Evolutionary conservation across 1,284 basidiomycete species (phyloP).

Genomic region (Microbotryum violaceum): DNA sequence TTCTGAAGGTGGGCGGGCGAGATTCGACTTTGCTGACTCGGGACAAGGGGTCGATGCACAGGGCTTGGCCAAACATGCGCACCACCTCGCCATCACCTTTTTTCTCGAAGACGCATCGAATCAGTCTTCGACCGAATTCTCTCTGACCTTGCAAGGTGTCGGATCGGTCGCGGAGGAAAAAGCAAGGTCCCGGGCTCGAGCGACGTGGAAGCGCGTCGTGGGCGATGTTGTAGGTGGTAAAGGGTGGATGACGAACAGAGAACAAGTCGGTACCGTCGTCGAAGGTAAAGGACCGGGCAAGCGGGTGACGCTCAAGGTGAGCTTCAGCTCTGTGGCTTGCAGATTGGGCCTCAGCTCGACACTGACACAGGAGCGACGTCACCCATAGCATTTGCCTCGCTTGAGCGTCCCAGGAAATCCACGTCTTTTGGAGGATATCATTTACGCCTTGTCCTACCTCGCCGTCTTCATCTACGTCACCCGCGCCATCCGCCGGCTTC

Average conservation of each 20-base stretch:
- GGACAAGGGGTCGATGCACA: background rate
- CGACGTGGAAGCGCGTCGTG: slow-evolving; percentile 15
- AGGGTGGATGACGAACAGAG: slow-evolving; percentile 2
- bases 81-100: slow-evolving; percentile 65
- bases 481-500: slow-evolving; percentile 48
- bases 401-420: slow-evolving; percentile 21
- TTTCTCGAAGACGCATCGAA: slow-evolving; percentile 55
- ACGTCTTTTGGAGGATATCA: slow-evolving; percentile 41
- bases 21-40: too few species aligned
- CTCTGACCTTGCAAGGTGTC: background rate
- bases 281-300: slow-evolving; percentile 2
- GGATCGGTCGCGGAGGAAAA: background rate
- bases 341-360: too few species aligned
- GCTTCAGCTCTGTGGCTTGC: background rate
- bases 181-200: background rate
- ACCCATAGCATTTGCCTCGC: slow-evolving; percentile 25
- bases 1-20: too few species aligned
- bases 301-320: slow-evolving; percentile 29
- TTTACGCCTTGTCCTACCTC: slow-evolving; percentile 71
- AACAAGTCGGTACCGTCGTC: slow-evolving; percentile 8
- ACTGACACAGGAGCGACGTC: background rate
- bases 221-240: slow-evolving; percentile 15
- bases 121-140: background rate
- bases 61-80: slow-evolving; percentile 55
- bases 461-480: slow-evolving; percentile 72